These are phyloP conservation scores for Ophiobolus disseminans DNA, from an alignment of 2,329 filamentous ascomycete species.

Conservation along the genomic window DNA sequence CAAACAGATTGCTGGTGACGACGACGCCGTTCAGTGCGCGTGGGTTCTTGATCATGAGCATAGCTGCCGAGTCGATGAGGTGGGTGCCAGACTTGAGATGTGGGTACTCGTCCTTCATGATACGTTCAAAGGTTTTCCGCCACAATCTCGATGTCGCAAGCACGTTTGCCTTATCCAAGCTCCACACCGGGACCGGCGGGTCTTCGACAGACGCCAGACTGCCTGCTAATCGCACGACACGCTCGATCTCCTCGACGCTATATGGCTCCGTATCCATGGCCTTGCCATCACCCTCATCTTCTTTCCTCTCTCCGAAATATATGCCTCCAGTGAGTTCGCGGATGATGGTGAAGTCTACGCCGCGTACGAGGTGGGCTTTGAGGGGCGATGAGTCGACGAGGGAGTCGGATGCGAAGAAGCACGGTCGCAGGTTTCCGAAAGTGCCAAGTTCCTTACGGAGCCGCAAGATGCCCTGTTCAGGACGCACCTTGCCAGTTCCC, in stretches of 20 bases:
- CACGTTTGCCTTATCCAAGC: slow-evolving; percentile 95
- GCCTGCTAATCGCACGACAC: slow-evolving; percentile 81
- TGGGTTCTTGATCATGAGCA: slow-evolving; percentile 97
- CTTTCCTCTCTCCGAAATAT: slow-evolving; percentile 91
- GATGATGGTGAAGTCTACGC: slow-evolving; percentile 90
- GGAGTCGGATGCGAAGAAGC: slow-evolving; percentile 89
- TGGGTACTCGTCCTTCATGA: slow-evolving; percentile 88
- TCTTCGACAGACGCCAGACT: slow-evolving; percentile 78
- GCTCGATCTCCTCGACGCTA: slow-evolving; percentile 83
- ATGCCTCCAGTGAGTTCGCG: slow-evolving; percentile 92
- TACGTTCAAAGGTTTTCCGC: slow-evolving; percentile 84
- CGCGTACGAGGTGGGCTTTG: slow-evolving; percentile 82
- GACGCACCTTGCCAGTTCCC: slow-evolving; percentile 86
- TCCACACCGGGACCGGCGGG: slow-evolving; percentile 81
- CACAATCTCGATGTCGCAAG: slow-evolving; percentile 88
- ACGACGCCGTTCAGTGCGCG: slow-evolving; percentile 86
- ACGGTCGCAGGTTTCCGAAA: slow-evolving; percentile 94
- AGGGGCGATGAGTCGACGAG: slow-evolving; percentile 80
- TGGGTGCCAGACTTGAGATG: slow-evolving; percentile 85
- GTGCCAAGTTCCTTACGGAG: slow-evolving; percentile 93
- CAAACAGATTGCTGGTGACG: slow-evolving; percentile 92
- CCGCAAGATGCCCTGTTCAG: slow-evolving; percentile 88
- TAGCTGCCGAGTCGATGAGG: slow-evolving; percentile 94
- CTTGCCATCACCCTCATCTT: slow-evolving; percentile 75
- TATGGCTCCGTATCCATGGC: slow-evolving; percentile 90